These are phyloP conservation scores for Septoria petroselini DNA, from an alignment of 2,329 filamentous ascomycete species.

Conservation along the genomic window DNA sequence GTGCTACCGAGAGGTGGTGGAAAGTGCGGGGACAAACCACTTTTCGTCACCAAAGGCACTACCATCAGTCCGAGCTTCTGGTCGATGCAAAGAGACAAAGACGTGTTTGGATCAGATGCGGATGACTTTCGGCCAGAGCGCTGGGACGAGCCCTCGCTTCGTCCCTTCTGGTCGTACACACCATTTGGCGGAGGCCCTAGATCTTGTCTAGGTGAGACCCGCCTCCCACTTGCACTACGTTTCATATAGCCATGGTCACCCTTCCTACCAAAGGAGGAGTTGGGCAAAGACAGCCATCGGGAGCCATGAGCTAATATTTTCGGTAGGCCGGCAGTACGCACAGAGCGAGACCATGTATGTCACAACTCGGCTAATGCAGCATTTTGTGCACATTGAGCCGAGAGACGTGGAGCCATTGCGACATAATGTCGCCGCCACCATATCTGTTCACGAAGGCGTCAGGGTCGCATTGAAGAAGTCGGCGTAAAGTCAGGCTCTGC, in stretches of 20 bases:
- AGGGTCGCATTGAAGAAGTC: neutral
- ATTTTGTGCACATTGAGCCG: slow-evolving; percentile 30
- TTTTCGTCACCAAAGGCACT: slow-evolving; percentile 42
- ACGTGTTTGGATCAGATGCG: slow-evolving; percentile 14
- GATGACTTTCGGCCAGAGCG: slow-evolving; percentile 17
- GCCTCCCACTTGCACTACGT: slow-evolving; percentile 5
- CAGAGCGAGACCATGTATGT: slow-evolving; percentile 47
- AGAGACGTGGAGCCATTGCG: slow-evolving; percentile 1
- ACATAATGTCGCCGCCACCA: slow-evolving; percentile 2
- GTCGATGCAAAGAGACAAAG: slow-evolving; percentile 23
- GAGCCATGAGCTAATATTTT: neutral
- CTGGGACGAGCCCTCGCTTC: slow-evolving; percentile 20
- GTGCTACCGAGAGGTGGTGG: slow-evolving; percentile 64
- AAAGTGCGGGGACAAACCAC: slow-evolving; percentile 50
- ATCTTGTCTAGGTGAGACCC: slow-evolving; percentile 41
- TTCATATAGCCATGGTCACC: slow-evolving; percentile 8
- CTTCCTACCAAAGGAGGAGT: neutral
- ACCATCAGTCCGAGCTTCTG: slow-evolving; percentile 30
- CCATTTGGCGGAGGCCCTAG: slow-evolving; percentile 41
- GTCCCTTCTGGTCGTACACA: slow-evolving; percentile 20
- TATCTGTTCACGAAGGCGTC: slow-evolving; percentile 4
- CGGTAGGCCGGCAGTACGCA: slow-evolving; percentile 43
- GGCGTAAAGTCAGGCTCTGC: neutral
- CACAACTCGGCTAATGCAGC: slow-evolving; percentile 44
- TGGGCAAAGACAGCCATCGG: neutral